Percentiles rank a stretch among this genome's conserved stretches.
phyloP scores from a whole-genome alignment of 768 basidiomycete genomes.

The Xanthoconium purpureum region DNA sequence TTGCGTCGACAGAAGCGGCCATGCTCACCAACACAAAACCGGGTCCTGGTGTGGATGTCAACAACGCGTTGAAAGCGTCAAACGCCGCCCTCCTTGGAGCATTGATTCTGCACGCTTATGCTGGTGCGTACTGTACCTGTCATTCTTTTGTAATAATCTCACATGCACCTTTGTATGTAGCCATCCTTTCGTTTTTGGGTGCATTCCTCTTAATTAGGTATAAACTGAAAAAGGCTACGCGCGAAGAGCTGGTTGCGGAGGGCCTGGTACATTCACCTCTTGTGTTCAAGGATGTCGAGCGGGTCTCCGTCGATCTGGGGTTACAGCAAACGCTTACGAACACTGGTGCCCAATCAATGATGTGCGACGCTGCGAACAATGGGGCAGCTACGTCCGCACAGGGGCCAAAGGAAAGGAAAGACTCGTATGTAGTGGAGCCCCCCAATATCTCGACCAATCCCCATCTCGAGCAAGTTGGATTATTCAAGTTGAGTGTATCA shows the following conservation, averaged over 20 bases:
- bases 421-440: conserved; percentile 17
- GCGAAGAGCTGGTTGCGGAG: conserved; percentile 42
- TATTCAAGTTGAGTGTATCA: conserved; percentile 39
- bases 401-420: background rate
- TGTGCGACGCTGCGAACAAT: background rate
- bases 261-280: conserved; percentile 27
- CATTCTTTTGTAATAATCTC: background rate
- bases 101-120: conserved; percentile 52
- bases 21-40: conserved; percentile 47
- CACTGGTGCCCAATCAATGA: background rate
- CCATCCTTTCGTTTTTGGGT: conserved; percentile 49
- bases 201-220: conserved; percentile 56
- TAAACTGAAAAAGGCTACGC: conserved; percentile 51
- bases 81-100: conserved; percentile 51
- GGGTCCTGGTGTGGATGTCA: conserved; percentile 6
- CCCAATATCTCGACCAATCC: conserved; percentile 44
- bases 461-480: conserved; percentile 50
- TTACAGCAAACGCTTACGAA: background rate
- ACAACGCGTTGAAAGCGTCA: conserved; percentile 29
- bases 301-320: background rate
- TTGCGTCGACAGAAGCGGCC: conserved; percentile 55
- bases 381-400: background rate
- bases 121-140: conserved; percentile 37
- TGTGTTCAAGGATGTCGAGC: conserved; percentile 12
- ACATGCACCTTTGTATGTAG: conserved; percentile 14